phyloP scores from a whole-genome alignment of 1,284 basidiomycete genomes.

The Leccinum pachyderme region DNA sequence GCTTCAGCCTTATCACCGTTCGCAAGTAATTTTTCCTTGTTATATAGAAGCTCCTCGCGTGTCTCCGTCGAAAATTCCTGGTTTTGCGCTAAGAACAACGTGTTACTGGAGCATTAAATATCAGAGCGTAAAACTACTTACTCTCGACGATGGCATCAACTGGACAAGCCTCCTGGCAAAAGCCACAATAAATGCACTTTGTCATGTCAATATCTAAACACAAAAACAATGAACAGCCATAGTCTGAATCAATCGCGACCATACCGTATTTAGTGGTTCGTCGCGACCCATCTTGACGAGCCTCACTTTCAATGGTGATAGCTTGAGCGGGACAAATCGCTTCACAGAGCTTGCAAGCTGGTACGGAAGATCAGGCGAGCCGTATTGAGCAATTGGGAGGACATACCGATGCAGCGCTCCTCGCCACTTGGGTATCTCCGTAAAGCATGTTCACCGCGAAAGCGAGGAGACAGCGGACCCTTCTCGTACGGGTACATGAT shows the following conservation, averaged over 20 bases:
- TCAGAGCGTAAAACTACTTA: constrained; percentile 42
- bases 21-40: constrained; percentile 95
- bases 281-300: constrained; percentile 92
- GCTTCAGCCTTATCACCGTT: constrained; percentile 97
- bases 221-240: neutral
- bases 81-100: constrained; percentile 75
- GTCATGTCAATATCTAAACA: constrained; percentile 90
- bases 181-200: constrained; percentile 97
- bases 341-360: constrained; percentile 98
- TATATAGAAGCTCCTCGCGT: constrained; percentile 97
- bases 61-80: constrained; percentile 97
- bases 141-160: constrained; percentile 99
- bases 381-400: neutral
- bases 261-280: constrained; percentile 95
- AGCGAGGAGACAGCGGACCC: constrained; percentile 95
- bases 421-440: constrained; percentile 97
- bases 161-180: constrained; percentile 98
- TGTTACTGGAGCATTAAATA: constrained; percentile 2
- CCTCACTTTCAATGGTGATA: constrained; percentile 98
- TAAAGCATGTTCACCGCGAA: constrained; percentile 99
- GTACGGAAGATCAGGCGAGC: constrained; percentile 10
- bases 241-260: constrained; percentile 20
- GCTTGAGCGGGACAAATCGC: constrained; percentile 99
- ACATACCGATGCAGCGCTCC: constrained; percentile 95
- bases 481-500: constrained; percentile 99